Evolutionary conservation across 2,329 filamentous ascomycete species (phyloP).

Genomic region (Aspergillus sp.): DNA sequence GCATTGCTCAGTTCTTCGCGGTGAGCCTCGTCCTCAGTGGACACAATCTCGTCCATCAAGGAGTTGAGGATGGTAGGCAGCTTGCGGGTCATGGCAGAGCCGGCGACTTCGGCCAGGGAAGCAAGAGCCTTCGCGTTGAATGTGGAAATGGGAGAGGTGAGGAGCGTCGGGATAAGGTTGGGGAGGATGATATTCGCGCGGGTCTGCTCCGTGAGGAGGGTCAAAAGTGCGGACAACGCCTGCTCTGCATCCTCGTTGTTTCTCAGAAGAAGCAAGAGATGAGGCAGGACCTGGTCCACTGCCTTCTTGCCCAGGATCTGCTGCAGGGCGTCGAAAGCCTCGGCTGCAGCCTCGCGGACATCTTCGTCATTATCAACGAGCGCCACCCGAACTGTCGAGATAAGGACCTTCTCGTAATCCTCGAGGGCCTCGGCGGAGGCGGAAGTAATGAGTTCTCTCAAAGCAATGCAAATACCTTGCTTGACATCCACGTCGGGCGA

Average conservation of each 20-base stretch:
- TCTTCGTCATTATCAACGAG: conserved; percentile 87
- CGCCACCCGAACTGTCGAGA: conserved; percentile 89
- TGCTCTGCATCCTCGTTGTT: conserved; percentile 86
- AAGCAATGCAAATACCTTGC: conserved; percentile 95
- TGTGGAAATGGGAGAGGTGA: conserved; percentile 82
- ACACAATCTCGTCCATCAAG: conserved; percentile 87
- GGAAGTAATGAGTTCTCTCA: conserved; percentile 89
- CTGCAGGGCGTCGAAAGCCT: conserved; percentile 94
- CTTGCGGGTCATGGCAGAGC: conserved; percentile 84
- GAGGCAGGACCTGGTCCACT: conserved; percentile 91
- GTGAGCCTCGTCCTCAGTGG: conserved; percentile 71
- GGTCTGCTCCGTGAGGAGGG: conserved; percentile 88
- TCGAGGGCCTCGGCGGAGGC: conserved; percentile 86
- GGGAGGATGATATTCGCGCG: conserved; percentile 95
- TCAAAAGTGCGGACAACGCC: conserved; percentile 87
- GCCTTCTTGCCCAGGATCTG: conserved; percentile 91
- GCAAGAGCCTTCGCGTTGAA: conserved; percentile 96
- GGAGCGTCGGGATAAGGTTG: conserved; percentile 90
- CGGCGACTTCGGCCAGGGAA: conserved; percentile 88
- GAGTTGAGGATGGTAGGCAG: conserved; percentile 89
- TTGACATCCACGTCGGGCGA: conserved; percentile 90
- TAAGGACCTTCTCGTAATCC: conserved; percentile 91
- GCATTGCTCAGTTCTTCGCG: conserved; percentile 72
- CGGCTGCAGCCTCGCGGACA: conserved; percentile 91
- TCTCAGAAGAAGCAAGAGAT: conserved; percentile 85